Conservation (phyloP, 2,329 filamentous ascomycete genomes). For the Escovopsis sp. region DNA sequence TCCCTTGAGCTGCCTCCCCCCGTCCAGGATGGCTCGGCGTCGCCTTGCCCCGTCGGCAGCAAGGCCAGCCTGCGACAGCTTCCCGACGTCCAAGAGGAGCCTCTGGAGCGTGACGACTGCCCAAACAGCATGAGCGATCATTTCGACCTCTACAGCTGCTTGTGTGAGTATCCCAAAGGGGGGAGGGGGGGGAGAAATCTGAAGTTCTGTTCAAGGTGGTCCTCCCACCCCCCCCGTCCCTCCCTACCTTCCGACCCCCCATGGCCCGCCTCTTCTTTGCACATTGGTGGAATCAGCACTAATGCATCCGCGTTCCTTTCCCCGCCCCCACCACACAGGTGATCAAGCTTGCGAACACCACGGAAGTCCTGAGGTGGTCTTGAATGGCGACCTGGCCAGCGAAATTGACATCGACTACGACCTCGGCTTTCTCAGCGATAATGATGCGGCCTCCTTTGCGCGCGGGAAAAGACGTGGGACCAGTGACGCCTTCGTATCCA, state of each 20-base stretch:
- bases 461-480: slow-evolving; percentile 39
- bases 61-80: slow-evolving; percentile 51
- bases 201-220: neutral
- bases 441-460: slow-evolving; percentile 34
- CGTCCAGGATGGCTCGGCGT: slow-evolving; percentile 11
- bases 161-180: slow-evolving; percentile 45
- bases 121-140: slow-evolving; percentile 15
- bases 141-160: slow-evolving; percentile 46
- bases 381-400: slow-evolving; percentile 21
- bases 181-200: no score
- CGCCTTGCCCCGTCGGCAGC: slow-evolving; percentile 15
- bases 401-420: slow-evolving; percentile 46
- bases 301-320: neutral
- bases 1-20: slow-evolving; percentile 48
- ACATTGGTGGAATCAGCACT: neutral
- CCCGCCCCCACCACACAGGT: slow-evolving; percentile 25
- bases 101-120: slow-evolving; percentile 51
- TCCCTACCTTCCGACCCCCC: neutral
- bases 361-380: slow-evolving; percentile 26
- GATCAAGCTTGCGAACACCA: slow-evolving; percentile 46
- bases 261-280: no score
- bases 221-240: neutral
- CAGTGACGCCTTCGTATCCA: slow-evolving; percentile 38
- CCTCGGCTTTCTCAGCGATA: slow-evolving; percentile 49
- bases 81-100: slow-evolving; percentile 75